Evolutionary conservation across 2,329 filamentous ascomycete species (phyloP), one percentile per base, ranked within the genome.

Genomic region (Colletotrichum sp.): DNA sequence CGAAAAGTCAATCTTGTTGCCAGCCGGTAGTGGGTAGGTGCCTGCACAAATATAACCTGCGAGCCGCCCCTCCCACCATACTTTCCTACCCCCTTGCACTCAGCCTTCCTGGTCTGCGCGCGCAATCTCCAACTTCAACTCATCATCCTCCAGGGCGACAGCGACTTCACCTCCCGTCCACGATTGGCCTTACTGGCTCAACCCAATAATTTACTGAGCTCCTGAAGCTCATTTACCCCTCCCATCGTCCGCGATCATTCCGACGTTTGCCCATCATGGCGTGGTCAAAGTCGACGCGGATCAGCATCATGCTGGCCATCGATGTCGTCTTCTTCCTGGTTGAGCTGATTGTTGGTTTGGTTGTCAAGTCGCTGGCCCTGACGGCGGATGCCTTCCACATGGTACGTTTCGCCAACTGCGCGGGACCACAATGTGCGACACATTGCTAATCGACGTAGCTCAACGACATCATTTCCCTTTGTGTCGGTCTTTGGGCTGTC

Each of bases 371-470:
- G 21, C 91, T 99, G 80, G 97, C 97, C 49, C 91, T 99, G 75
- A 96, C 98, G 83, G 97, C 97, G 70, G 97, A 99, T 88, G 96
- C 97, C 76, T 99, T 99, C 85, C 97, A 99, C 87, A 99, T 99
- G 97, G 94, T 95, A 83, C 80, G 90, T 85, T 57, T 52, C 66
- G n/a, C 32, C 21, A 30, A 28, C 55, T 18, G 62, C 39, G 21
- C 76, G 13, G 16, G 21, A 32, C 55, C 71, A 34, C 18, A 1
- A 55, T 32, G 44, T 65, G 79, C 81, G 67, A 83, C 76, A 30
- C 21, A 44, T 32, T 49, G 34, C 79, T 64, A 57, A 60, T 44
- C 18, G 16, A 34, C n/a, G 34, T 77, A 96, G 94, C 90, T 99
- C 77, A 99, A 99, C 88, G 97, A 99, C 91, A 97, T 99, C 80